These are phyloP conservation scores for Coniochaeta prunicola DNA, from an alignment of 2,329 filamentous ascomycete genomes.

Conservation along the genomic window DNA sequence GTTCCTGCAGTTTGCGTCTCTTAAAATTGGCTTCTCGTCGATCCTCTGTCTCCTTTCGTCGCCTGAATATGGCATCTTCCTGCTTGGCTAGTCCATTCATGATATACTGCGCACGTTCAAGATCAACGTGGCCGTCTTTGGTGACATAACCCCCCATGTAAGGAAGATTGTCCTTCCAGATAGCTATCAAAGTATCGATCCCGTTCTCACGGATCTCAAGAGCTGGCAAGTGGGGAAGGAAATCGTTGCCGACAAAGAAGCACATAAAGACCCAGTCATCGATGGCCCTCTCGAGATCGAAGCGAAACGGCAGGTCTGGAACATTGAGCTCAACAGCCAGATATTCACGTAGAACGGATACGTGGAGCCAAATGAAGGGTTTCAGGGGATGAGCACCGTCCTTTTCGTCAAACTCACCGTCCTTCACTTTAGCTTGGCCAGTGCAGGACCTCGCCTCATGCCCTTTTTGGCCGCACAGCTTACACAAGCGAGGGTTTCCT, in stretches of 20 bases:
- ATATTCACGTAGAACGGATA: slow-evolving; percentile 86
- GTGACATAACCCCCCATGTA: slow-evolving; percentile 94
- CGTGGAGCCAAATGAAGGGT: slow-evolving; percentile 97
- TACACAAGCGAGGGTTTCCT: slow-evolving; percentile 73
- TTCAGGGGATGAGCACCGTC: slow-evolving; percentile 64
- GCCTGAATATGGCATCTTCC: slow-evolving; percentile 87
- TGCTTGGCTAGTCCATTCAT: slow-evolving; percentile 82
- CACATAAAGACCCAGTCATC: slow-evolving; percentile 99
- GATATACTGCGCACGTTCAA: slow-evolving; percentile 81
- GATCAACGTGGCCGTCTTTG: slow-evolving; percentile 86
- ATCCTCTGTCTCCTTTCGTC: slow-evolving; percentile 80
- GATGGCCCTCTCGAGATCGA: slow-evolving; percentile 87
- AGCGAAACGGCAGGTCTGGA: slow-evolving; percentile 74
- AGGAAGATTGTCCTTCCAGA: slow-evolving; percentile 91
- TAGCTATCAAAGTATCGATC: slow-evolving; percentile 92
- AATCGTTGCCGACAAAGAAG: slow-evolving; percentile 98
- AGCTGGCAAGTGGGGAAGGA: slow-evolving; percentile 93
- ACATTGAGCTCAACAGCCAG: slow-evolving; percentile 83
- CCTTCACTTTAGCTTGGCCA: slow-evolving; percentile 70
- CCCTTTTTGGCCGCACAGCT: slow-evolving; percentile 84
- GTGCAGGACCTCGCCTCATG: slow-evolving; percentile 83
- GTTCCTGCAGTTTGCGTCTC: slow-evolving; percentile 68
- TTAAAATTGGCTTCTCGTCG: slow-evolving; percentile 73
- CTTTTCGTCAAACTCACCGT: slow-evolving; percentile 76
- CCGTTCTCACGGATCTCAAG: slow-evolving; percentile 95